Base-by-base conservation (phyloP, 495 filamentous ascomycete species). In the Neurospora hispaniola region DNA sequence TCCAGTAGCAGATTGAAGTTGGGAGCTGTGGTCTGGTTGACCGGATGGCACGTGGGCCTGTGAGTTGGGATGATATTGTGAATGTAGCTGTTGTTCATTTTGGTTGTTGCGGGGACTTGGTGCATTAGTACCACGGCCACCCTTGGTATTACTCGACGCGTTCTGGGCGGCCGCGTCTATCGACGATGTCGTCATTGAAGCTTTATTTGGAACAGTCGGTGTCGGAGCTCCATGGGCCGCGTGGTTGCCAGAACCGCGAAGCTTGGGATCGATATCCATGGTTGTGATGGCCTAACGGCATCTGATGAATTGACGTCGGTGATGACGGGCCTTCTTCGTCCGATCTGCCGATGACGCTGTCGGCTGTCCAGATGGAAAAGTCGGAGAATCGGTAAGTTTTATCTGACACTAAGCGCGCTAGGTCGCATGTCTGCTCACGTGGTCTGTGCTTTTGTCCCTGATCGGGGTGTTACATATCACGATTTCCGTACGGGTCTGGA, bases 331-430 rank as follows among this genome's bases (percentile, higher is more conserved):
- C 69, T 74, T 75, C 23, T 62, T 62, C 59, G 42, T 27, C 76
- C 76, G 76, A 78, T 72, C 70, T 70, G 71, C 78, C 76, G 76
- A 78, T 73, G 23, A 43, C 69, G 20, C 42, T 71, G 69, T 44
- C 39, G 14, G 16, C 46, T 66, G 39, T 73, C 62, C 70, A 35
- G 27, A 41, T 10, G 27, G 71, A 35, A 48, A 71, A 70, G 74
- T 74, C 71, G 74, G 73, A 54, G 46, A 62, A 38, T 69, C 72
- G 71, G 68, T 69, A 62, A 38, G 9, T 23, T 31, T 42, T 31
- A 38, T 40, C 42, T 20, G 71, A 66, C 20, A 42, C n/a, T 43
- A 12, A 38, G 35, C 35, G 35, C 5, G 1, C 5, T n/a, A 46
- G 31, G 18, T 69, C 44, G 62, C 1, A 46, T 62, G 27, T n/a